Conservation (phyloP, 768 basidiomycete genomes). For the Punctularia strigosozonata region DNA sequence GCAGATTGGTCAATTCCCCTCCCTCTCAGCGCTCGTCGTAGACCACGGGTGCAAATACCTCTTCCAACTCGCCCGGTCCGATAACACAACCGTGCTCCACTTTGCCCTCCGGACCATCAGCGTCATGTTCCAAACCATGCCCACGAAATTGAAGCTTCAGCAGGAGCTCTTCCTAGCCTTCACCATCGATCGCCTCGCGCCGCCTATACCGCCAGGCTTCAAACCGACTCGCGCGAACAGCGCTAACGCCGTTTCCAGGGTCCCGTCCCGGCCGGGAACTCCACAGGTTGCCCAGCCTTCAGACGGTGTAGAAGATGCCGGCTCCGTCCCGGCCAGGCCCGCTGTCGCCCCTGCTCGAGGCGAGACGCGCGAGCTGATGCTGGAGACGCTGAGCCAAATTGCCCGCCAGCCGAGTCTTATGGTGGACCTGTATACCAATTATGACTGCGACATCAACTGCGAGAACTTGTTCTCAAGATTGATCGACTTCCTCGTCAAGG, state of each 20-base stretch:
- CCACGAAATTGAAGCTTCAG: conserved; percentile 79
- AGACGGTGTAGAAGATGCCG: conserved; percentile 39
- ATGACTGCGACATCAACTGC: conserved; percentile 94
- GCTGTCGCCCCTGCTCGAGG: conserved; percentile 54
- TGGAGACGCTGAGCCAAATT: conserved; percentile 78
- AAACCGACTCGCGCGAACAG: conserved; percentile 3
- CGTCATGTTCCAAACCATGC: conserved; percentile 82
- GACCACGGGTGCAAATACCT: conserved; percentile 94
- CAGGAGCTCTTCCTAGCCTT: conserved; percentile 93
- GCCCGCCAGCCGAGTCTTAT: conserved; percentile 82
- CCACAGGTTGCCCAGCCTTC: conserved; percentile 29
- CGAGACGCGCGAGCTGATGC: conserved; percentile 79
- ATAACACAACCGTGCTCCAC: conserved; percentile 70
- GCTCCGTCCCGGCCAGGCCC: conserved; percentile 25
- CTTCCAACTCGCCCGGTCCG: conserved; percentile 92
- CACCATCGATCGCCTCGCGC: conserved; percentile 81
- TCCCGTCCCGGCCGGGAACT: no score
- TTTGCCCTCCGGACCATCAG: conserved; percentile 75
- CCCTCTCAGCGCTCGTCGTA: conserved; percentile 62
- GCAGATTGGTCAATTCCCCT: conserved; percentile 66
- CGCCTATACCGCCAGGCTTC: conserved; percentile 30
- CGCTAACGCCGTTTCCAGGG: neutral
- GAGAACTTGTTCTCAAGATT: conserved; percentile 92
- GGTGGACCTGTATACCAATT: conserved; percentile 93
- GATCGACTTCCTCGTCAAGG: conserved; percentile 81